Evolutionary conservation across 2,329 filamentous ascomycete genomes (phyloP), one percentile per base, ranked within the genome.

Genomic region (Metarhizium brunneum): DNA sequence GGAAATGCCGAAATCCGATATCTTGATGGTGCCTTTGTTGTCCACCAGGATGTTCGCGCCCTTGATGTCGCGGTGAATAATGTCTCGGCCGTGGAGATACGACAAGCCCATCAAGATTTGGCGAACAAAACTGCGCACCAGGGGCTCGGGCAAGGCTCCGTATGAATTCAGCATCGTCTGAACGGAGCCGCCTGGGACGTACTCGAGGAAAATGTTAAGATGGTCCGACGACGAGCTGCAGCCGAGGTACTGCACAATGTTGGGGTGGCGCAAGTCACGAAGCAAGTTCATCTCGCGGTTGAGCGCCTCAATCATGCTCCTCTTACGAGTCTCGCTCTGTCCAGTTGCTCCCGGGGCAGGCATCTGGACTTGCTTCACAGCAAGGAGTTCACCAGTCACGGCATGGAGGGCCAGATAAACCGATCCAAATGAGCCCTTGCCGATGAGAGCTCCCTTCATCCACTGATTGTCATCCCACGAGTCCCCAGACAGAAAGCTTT

Each of bases 171-270:
- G 86, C 92, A 99, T 97, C 10, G 90, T 95, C 62, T 95, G 94
- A 30, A 99, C 95, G 13, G 92, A 97, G 49, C 94, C 94, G 72
- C 94, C 94, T 16, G 94, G 90, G 36, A 99, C 94, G 70, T 99
- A 99, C 73, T 99, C 94, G 67, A 99, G 85, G 84, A 99, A 99
- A 87, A 99, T 99, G 76, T 99, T 99, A 65, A 99, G 84, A 69
- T 92, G 87, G 55, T 92, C 87, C 18, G 90, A 84, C 59, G 95
- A 94, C 8, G 90, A 92, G 66, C 92, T 92, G 63, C 92, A 96
- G 58, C 94, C 94, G 7, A 99, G 84, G 68, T 99, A 99, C 69
- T 96, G 94, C 69, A 99, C 94, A 68, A 99, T 97, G 69, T 99
- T 97, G 55, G 90, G 84, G 67, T 99, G 94, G 66, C 95, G 91